Evolutionary conservation across 176 grass and related monocot genomes (phyloP), one percentile per base, ranked within the genome.

Genomic region (Carex littledalei): DNA sequence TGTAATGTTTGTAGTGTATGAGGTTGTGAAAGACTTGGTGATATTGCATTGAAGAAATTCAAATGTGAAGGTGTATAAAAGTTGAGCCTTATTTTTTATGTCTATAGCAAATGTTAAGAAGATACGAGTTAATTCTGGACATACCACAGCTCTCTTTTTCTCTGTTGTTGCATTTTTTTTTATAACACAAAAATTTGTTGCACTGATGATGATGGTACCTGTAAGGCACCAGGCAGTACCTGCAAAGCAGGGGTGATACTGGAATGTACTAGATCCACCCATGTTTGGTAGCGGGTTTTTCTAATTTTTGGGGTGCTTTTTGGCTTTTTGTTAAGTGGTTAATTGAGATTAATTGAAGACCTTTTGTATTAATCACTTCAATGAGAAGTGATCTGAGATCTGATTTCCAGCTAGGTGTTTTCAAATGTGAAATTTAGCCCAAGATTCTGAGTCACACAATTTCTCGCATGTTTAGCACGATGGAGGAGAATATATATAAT

Each of bases 1-100:
- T 81, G 81, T 81, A 83, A 18, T 83, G 29, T 83, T 81, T 49
- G 61, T 83, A 54, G 32, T 47, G 63, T 49, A 68, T 69, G 47
- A 22, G 21, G 81, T 83, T 83, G 68, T 69, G 41, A 20, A 83
- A 53, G 63, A 67, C 59, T 26, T 65, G 5, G 18, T 21, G 59
- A 43, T 47, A 77, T 41, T 77, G 49, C 73, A 24, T 55, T 78
- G 22, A 78, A 57, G 52, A 57, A 55, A 56, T 78, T 57, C 50
- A 78, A 57, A 78, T 50, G 74, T 78, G 50, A 78, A 78, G 11
- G 74, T 78, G 49, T 78, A 78, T 78, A 78, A 78, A 57, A 21
- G 24, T 78, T 78, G 52, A 57, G 26, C 26, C 50, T 13, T 78
- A 56, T 34, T 78, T 78, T 29, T 34, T 78, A 56, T 78, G 74